Base-by-base conservation (phyloP, 164 flowering plant genomes). In the Tetrastigma voinierianum region DNA sequence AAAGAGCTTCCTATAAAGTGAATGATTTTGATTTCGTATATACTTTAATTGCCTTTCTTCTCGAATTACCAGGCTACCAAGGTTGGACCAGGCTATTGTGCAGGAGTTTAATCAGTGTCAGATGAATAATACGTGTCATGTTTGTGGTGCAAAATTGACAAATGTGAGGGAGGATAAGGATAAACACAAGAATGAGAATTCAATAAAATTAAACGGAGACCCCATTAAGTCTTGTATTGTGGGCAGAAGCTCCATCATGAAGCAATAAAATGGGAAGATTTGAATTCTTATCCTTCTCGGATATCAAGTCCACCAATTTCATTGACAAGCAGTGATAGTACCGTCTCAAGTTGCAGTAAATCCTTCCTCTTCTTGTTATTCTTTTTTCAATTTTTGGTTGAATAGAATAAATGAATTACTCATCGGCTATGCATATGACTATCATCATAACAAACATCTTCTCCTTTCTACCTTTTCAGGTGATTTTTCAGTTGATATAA, bases 341-440 rank as follows among this genome's bases (percentile, higher is more conserved):
- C 65, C 49, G 65, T 67, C 57, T 93, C 96, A 46, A 77, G 76
- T 74, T 82, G 74, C 81, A 82, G 95, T 90, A 86, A 74, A 46
- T 70, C 70, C 54, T 19, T 68, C 4, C 40, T 51, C 10, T 58
- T 66, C n/a, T 49, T 62, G 1, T 55, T 59, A 59, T 60, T 58
- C 21, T 46, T 6, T 70, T 19, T 25, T 46, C 9, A 13, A 14
- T 10, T 64, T 10, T 40, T 40, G 18, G 14, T 16, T 32, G 25
- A 10, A 49, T 14, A 14, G 52, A n/a, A 49, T 49, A 5, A 49
- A 19, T 10, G 19, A 2, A 8, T 20, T 47, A 46, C 21, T 11
- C 51, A 5, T 15, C 7, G 12, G 16, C 5, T 60, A 60, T 18
- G 25, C 19, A 47, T 46, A 45, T 60, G 14, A 11, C 10, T 60